A percentile compares a stretch with the other conserved stretches of the same genome.
phyloP scores from a whole-genome alignment of 352 stramenopile species.

The Phytophthora hybrid region DNA sequence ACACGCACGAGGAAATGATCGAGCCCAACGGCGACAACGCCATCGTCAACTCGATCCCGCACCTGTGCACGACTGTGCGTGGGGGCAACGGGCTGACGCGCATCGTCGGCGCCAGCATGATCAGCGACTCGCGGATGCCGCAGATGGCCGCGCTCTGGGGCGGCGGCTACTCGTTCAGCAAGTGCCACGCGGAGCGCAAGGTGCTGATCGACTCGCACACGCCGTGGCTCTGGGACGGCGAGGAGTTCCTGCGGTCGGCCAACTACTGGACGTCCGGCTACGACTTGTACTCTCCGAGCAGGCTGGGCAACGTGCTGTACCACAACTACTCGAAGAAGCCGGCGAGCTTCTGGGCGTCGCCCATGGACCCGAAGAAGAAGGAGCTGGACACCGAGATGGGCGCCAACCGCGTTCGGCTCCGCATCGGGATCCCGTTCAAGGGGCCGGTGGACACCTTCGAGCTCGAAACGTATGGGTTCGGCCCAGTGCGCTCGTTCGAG shows the following conservation, averaged over 20 bases:
- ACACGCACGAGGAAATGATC: constrained; percentile 74
- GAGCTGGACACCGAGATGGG: constrained; percentile 50
- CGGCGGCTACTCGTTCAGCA: constrained; percentile 78
- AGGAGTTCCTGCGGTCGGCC: constrained; percentile 68
- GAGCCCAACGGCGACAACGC: constrained; percentile 79
- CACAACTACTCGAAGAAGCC: constrained; percentile 79
- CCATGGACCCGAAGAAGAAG: constrained; percentile 49
- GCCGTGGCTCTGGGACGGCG: constrained; percentile 74
- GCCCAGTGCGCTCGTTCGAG: constrained; percentile 56
- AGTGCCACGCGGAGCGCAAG: constrained; percentile 78
- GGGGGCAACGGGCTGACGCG: constrained; percentile 61
- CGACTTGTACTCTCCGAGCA: constrained; percentile 71
- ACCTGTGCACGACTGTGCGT: constrained; percentile 73
- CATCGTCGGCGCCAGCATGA: constrained; percentile 81
- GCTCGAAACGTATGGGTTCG: constrained; percentile 59
- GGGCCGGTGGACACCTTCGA: constrained; percentile 59
- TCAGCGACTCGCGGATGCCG: constrained; percentile 64
- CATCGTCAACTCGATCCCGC: constrained; percentile 60
- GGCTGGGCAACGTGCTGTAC: constrained; percentile 59
- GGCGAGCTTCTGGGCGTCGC: constrained; percentile 54
- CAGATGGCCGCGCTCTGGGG: constrained; percentile 78
- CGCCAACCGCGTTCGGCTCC: constrained; percentile 58
- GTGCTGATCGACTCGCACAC: constrained; percentile 77
- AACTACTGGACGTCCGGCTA: constrained; percentile 74
- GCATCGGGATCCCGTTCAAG: constrained; percentile 60